Base-by-base conservation (phyloP, 78 protist genomes). In the Dictyostelium purpureum region DNA sequence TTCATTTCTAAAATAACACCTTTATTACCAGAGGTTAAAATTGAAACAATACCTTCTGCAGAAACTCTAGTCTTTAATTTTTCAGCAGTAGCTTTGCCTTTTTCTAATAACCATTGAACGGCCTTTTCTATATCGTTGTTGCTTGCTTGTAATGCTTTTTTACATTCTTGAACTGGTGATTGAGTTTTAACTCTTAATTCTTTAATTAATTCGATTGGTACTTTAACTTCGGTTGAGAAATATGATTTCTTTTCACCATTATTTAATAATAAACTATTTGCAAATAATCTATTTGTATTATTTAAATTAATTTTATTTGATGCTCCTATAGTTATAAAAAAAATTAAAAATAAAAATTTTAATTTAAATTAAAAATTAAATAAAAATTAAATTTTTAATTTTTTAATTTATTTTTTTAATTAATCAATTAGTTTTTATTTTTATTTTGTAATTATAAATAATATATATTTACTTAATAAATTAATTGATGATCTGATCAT, bases 91-190 rank as follows among this genome's bases (percentile, higher is more conserved):
- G 81, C 79, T 40, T 83, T 83, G 37, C 91, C 91, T 52, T 73
- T 83, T n/a, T 83, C 91, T 42, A 69, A 77, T 31, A 83, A 45
- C 91, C 91, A 83, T n/a, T 24, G 7, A 12, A 71, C 33, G 43
- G 91, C 91, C 16, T 35, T 43, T 0, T 70, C 91, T 43, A 83
- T 35, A 71, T 83, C 61, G 31, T 73, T 70, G 1, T 73, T 43
- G n/a, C 71, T 43, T 6, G 54, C 26, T 28, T 52, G 56, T 42
- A 83, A 71, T 35, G 91, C 91, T 38, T 73, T 57, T 31, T 83
- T 83, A 47, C 91, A 83, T 31, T 83, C 91, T 42, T 31, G 65
- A 7, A 83, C 10, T 54, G 91, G 91, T 42, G 91, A 49, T 26
- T 76, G 70, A n/a, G 82, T 83, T 31, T 43, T 70, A 16, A 59